These are phyloP conservation scores for Neonectria neomacrospora DNA, from an alignment of 2,329 filamentous ascomycete species.

Conservation along the genomic window DNA sequence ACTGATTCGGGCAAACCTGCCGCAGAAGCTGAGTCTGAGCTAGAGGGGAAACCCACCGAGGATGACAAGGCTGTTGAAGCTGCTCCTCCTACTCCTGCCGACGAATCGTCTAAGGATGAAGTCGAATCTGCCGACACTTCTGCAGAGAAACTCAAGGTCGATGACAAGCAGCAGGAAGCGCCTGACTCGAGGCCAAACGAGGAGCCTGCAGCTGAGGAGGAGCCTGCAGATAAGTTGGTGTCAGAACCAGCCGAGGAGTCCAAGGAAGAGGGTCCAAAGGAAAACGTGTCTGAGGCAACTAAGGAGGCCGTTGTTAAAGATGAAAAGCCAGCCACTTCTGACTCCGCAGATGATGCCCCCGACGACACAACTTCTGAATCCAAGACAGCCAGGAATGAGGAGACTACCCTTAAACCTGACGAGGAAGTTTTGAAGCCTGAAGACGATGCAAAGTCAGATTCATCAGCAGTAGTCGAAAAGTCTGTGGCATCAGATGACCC, in stretches of 20 bases:
- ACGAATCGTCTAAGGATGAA: not conserved
- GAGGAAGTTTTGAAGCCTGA: not conserved
- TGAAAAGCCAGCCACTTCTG: conserved; percentile 1
- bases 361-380: conserved; percentile 6
- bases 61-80: not conserved
- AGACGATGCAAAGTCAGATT: conserved; percentile 1
- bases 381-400: not conserved
- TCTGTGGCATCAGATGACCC: conserved; percentile 11
- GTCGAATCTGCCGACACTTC: not conserved
- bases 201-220: conserved; percentile 1
- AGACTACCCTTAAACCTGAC: conserved; percentile 3
- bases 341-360: conserved; percentile 7
- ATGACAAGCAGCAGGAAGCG: not conserved
- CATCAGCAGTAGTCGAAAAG: not conserved
- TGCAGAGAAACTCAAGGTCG: not conserved
- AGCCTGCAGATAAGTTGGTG: not conserved
- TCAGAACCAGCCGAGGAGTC: conserved; percentile 1
- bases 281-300: conserved; percentile 5
- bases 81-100: not conserved
- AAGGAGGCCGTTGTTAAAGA: conserved; percentile 4
- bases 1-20: not conserved
- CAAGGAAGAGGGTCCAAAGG: conserved; percentile 6
- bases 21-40: not conserved
- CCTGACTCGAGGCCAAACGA: not conserved
- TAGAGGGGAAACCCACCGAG: conserved; percentile 1